Percentiles rank a stretch among this genome's conserved stretches.
These are phyloP conservation scores for Pyrus communis DNA, from an alignment of 306 rosid genomes.

Conservation along the genomic window DNA sequence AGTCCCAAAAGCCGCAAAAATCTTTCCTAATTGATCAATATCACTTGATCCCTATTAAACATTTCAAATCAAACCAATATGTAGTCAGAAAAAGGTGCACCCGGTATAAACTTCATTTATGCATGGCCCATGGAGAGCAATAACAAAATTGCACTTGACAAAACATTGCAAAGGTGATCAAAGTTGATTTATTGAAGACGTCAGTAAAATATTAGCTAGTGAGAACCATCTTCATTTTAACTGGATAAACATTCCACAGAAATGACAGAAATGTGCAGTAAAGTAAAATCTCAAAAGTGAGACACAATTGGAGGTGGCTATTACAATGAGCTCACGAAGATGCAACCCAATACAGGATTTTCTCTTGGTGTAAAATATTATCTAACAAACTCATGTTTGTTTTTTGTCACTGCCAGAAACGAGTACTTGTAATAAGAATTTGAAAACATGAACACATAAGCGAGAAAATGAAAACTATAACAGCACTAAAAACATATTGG, in stretches of 20 bases:
- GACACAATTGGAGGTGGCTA: not conserved
- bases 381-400: not conserved
- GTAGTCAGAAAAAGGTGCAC: conserved; percentile 5
- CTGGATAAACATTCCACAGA: not conserved
- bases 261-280: not conserved
- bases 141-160: not conserved
- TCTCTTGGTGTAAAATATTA: not conserved
- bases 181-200: not conserved
- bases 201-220: not conserved
- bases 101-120: not conserved
- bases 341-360: not conserved
- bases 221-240: not conserved
- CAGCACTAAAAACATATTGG: not conserved
- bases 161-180: not conserved
- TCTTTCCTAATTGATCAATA: conserved; percentile 93
- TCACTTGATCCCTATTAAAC: conserved; percentile 80
- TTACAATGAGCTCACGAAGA: not conserved
- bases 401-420: not conserved
- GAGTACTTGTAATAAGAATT: not conserved
- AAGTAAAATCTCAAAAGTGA: not conserved
- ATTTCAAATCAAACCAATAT: conserved; percentile 6
- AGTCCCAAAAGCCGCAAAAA: conserved; percentile 90
- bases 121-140: conserved; percentile 6
- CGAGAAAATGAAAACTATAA: not conserved
- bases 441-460: not conserved